Evolutionary conservation across 2,329 filamentous ascomycete species (phyloP), one percentile per base, ranked within the genome.

Genomic region (Fusarium napiforme): DNA sequence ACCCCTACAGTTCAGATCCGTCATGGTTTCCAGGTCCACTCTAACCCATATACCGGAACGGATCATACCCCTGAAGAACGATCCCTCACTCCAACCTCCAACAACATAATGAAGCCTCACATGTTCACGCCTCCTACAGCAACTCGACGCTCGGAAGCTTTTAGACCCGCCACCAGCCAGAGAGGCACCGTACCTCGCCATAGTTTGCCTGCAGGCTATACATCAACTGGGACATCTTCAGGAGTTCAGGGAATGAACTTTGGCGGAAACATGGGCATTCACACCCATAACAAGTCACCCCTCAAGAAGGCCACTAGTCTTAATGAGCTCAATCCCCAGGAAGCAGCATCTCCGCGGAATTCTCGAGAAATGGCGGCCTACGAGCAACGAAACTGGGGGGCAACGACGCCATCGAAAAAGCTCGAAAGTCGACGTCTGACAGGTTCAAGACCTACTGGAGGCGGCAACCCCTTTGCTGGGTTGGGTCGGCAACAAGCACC

Each of bases 201-300:
- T 61, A 84, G 80, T 64, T 67, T 85, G 42, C 82, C 82, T 7
- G 68, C 77, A 11, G 77, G 76, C n/a, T 79, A 81, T 34, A 74
- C 75, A 21, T 79, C 81, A 8, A 73, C 77, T 7, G 75, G 78
- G 26, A 78, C 78, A 14, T 75, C 79, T 19, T 77, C 75, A 23
- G 64, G 77, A 9, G 75, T 72, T 55, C 64, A 79, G 4, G 79
- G 70, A 12, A 60, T 76, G 9, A 80, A 77, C 66, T 84, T 84
- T 79, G 94, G 94, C 21, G 94, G 95, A 5, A 96, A 88, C 79
- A 85, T 97, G 56, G 95, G 95, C 19, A 87, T 97, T 2, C 95
- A 91, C 81, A 92, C 88, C 10, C 94, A 97, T 80, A 91, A 91
- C 10, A 93, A 92, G 45, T 97, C 94, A 16, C 96, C 96, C 1